phyloP scores from a whole-genome alignment of 257 asterid genomes.

The Solanum tarijense region DNA sequence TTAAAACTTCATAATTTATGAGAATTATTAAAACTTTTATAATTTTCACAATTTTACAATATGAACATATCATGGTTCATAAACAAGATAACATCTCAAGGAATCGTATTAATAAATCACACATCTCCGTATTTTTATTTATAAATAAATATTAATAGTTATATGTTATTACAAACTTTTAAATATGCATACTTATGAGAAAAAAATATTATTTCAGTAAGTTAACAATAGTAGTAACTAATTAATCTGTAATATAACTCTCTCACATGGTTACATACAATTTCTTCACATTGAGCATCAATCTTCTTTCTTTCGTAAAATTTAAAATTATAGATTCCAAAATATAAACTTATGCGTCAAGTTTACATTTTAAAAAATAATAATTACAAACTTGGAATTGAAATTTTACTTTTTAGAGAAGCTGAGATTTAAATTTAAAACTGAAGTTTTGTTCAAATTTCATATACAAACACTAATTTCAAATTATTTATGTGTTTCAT shows the following conservation, averaged over 20 bases:
- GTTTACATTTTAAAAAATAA: neutral
- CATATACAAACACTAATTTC: neutral
- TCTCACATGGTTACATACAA: neutral
- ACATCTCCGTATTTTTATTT: neutral
- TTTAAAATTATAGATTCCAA: neutral
- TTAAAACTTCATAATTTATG: neutral
- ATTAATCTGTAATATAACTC: neutral
- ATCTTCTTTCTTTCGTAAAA: neutral
- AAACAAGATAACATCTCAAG: neutral
- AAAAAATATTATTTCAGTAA: neutral
- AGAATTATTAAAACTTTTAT: neutral
- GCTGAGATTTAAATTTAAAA: neutral
- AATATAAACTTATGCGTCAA: neutral
- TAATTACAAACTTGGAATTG: neutral
- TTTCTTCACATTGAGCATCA: neutral
- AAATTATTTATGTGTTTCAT: neutral
- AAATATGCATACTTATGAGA: neutral
- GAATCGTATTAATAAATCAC: neutral
- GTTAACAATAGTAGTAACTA: neutral
- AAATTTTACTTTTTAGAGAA: neutral
- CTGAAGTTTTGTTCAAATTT: neutral
- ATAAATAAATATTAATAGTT: neutral
- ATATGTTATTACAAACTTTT: neutral
- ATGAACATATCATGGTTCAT: neutral
- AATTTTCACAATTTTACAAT: neutral